Evolutionary conservation across 495 filamentous ascomycete genomes (phyloP), one percentile per base, ranked within the genome.

Genomic region (Evansstolkia leycettana): DNA sequence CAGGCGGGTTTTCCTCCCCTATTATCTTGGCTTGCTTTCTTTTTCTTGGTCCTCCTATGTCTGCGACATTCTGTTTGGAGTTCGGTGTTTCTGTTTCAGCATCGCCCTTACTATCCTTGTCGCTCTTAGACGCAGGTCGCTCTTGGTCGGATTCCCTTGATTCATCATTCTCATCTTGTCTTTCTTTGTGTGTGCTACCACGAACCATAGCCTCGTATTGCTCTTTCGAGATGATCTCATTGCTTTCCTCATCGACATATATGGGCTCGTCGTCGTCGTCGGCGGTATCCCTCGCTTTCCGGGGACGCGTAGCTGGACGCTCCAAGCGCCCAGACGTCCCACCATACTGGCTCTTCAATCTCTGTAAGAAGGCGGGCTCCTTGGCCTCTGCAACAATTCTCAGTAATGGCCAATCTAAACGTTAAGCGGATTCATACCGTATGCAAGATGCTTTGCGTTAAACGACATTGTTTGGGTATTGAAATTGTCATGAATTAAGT

Each of bases 361-460:
- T 59, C 36, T 61, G 62, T n/a, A 70, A 48, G 39, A 70, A 70
- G 3, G 62, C 55, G 12, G 67, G 67, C 41, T 68, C 57, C 15
- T 67, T 60, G 31, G 53, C 46, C 18, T 69, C 67, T 70, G 29
- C 33, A 10, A 19, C 20, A 33, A 17, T 33, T 29, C 3, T 5
- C 17, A 17, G 31, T 11, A 17, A n/a, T n/a, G n/a, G n/a, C 5
- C 28, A 5, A n/a, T 29, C 28, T 29, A n/a, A 29, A 29, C 12
- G 5, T n/a, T 5, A 12, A 14, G 14, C 36, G 15, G 13, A 1
- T 8, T 30, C 50, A 10, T 54, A 70, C 65, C 65, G 39, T 70
- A 70, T 37, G 54, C 51, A 34, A 70, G 58, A 32, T 64, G 49
- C 39, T 70, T 69, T 9, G 62, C 45, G 19, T 69, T 69, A 39